Evolutionary conservation across 2,329 filamentous ascomycete species (phyloP).

Genomic region (Ophiostoma sp.): DNA sequence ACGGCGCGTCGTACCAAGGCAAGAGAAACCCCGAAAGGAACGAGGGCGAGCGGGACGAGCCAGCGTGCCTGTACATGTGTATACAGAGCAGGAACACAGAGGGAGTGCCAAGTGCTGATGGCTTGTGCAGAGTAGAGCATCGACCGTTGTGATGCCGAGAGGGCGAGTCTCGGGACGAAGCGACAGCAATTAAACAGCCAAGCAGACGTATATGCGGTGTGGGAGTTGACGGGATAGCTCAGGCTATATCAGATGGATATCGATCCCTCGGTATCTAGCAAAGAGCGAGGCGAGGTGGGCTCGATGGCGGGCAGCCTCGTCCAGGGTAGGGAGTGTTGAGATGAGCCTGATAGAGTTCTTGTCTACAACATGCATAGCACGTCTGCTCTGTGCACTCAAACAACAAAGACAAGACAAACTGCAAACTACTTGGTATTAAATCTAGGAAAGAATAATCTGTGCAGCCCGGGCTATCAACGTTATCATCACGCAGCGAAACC

Average conservation of each 20-base stretch:
- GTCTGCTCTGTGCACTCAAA: no score
- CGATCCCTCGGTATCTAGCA: background rate
- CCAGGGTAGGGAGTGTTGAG: background rate
- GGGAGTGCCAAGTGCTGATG: background rate
- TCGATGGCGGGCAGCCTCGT: background rate
- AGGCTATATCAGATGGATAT: background rate
- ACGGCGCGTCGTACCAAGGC: background rate
- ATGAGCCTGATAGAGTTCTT: no score
- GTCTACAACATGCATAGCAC: no score
- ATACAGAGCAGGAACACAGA: no score
- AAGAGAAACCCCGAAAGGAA: conserved; percentile 2
- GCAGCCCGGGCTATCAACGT: background rate
- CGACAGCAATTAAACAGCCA: background rate
- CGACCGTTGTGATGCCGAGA: background rate
- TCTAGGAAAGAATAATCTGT: background rate
- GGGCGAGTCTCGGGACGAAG: background rate
- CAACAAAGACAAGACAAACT: no score
- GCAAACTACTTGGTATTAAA: no score
- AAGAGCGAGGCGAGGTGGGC: conserved; percentile 10
- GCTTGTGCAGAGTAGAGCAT: background rate
- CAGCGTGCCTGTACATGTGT: no score
- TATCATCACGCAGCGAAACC: background rate
- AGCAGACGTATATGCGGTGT: background rate
- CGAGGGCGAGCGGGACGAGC: background rate
- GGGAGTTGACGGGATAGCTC: background rate